phyloP scores from a whole-genome alignment of 2,329 filamentous ascomycete species.

The Xylariaceae sp. region DNA sequence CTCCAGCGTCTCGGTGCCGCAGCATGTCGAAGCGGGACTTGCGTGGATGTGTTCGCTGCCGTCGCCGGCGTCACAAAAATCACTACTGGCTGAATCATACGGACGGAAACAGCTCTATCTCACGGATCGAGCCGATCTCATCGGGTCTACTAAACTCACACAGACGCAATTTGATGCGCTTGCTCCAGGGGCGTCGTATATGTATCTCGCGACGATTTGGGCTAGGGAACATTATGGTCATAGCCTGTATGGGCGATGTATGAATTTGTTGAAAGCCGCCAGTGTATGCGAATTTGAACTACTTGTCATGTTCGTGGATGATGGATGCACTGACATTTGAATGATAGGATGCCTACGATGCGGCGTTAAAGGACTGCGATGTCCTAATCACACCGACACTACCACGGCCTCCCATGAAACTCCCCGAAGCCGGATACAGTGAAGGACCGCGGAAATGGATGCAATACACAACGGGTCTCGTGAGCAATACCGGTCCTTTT shows the following conservation, averaged over 20 bases:
- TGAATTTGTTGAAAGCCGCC: conserved; percentile 24
- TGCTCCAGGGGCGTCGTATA: conserved; percentile 24
- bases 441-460: conserved; percentile 19
- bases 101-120: conserved; percentile 26
- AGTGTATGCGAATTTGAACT: conserved; percentile 14
- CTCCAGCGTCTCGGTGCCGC: conserved; percentile 27
- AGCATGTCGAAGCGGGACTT: conserved; percentile 24
- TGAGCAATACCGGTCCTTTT: neutral
- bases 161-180: conserved; percentile 28
- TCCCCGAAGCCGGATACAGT: conserved; percentile 16
- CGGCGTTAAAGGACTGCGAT: conserved; percentile 24
- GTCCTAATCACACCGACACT: conserved; percentile 30
- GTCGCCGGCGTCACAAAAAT: conserved; percentile 10
- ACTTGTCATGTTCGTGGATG: neutral
- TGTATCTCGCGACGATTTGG: conserved; percentile 26
- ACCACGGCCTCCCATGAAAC: conserved; percentile 18
- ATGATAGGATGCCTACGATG: conserved; percentile 26
- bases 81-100: conserved; percentile 21
- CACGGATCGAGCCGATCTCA: conserved; percentile 23
- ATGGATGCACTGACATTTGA: neutral
- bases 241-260: conserved; percentile 22
- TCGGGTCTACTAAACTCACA: conserved; percentile 22
- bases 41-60: conserved; percentile 17
- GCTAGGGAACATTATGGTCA: conserved; percentile 25
- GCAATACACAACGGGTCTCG: conserved; percentile 13